These are phyloP conservation scores for Epichloe uncinata DNA, from an alignment of 2,329 filamentous ascomycete genomes.

Conservation along the genomic window DNA sequence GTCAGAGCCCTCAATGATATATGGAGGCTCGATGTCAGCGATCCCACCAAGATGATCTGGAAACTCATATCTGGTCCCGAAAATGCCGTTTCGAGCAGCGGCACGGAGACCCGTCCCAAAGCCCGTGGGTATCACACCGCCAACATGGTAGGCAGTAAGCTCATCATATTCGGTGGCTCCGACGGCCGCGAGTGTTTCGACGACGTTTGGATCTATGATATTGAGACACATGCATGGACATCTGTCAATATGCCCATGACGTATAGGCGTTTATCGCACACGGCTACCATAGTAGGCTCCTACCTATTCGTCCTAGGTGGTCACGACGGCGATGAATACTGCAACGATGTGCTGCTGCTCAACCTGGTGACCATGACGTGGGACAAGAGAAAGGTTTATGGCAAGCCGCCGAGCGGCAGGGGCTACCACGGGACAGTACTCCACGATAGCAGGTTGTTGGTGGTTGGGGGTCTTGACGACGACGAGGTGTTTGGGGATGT, in stretches of 20 bases:
- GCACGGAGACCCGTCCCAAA: constrained; percentile 37
- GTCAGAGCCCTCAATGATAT: constrained; percentile 59
- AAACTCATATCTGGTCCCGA: constrained; percentile 43
- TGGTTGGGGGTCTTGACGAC: constrained; percentile 59
- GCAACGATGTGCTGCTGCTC: constrained; percentile 52
- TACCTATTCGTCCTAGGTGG: constrained; percentile 59
- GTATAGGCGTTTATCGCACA: constrained; percentile 54
- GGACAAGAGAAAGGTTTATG: constrained; percentile 54
- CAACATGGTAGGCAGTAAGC: constrained; percentile 59
- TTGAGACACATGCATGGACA: constrained; percentile 48
- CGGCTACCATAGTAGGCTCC: constrained; percentile 54
- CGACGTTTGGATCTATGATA: constrained; percentile 61
- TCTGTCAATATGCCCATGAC: constrained; percentile 44
- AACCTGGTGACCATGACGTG: constrained; percentile 62
- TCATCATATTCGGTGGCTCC: constrained; percentile 58
- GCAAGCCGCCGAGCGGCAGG: constrained; percentile 45
- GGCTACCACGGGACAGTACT: constrained; percentile 56
- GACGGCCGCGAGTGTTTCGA: constrained; percentile 61
- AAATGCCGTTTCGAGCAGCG: constrained; percentile 14
- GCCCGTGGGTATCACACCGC: constrained; percentile 58
- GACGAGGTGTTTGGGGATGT: constrained; percentile 55
- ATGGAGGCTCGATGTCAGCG: constrained; percentile 57
- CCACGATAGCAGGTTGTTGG: constrained; percentile 49
- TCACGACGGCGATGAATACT: constrained; percentile 57
- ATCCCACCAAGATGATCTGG: constrained; percentile 56